Evolutionary conservation across 1,139 yeast species (phyloP), one percentile per base, ranked within the genome.

Genomic region (Casaregolazyma suthepensis): DNA sequence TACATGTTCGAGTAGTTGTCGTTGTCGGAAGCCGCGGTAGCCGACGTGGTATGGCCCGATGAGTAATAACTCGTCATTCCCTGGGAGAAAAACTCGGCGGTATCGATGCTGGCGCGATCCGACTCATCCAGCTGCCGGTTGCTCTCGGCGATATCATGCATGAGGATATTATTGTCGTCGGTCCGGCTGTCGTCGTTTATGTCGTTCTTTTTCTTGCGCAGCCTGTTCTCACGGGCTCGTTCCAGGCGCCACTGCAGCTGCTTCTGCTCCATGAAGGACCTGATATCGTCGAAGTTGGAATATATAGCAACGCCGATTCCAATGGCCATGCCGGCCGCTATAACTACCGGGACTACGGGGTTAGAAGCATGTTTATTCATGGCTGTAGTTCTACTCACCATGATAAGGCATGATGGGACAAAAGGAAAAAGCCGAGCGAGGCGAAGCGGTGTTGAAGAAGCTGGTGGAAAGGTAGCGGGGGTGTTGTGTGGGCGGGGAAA

Each of bases 261-360:
- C 50, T 60, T 57, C 48, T 56, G 55, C 49, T 59, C 58, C 19
- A 62, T 50, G 12, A 54, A 53, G 5, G 56, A 63, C 7, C 31
- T 43, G 9, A 62, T 55, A 38, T 60, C 65, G n/a, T 64, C 66
- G n/a, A 57, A 48, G 53, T 64, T 60, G 44, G 62, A 60, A 46
- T 57, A 59, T 5, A 61, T 54, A 6, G 66, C 64, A 5, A 59
- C 59, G 7, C 64, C 62, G 7, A 62, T 51, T n/a, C 67, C 67
- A 5, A 62, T 55, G 13, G 62, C 57, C 31, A 63, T 53, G 9
- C 67, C 67, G 10, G 66, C 65, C 3, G 53, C 57, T 2, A 63
- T 51, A 5, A 62, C 50, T 17, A 63, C 37, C 7, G 66, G 66
- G n/a, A 60, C 65, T 61, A 18, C 20, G 18, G 29, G 5, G 40